Evolutionary conservation across 176 grass and related monocot species (phyloP).

Genomic region (Saccharum officinarum): DNA sequence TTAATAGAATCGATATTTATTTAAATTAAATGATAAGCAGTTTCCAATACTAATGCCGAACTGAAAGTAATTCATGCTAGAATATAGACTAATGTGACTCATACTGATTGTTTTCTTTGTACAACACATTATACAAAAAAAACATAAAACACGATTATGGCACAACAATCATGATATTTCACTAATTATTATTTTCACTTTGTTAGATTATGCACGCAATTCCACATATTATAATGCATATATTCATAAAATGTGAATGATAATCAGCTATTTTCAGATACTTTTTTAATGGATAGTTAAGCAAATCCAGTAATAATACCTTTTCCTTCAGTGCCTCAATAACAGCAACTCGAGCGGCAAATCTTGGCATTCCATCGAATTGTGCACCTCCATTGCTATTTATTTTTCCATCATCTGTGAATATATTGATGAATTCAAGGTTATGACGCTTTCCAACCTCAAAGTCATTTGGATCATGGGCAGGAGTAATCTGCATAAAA

Average conservation of each 20-base stretch:
- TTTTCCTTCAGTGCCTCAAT: conserved; percentile 65
- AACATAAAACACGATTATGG: not conserved
- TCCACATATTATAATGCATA: not conserved
- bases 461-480: conserved; percentile 95
- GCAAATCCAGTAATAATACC: conserved; percentile 41
- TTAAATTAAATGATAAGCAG: not conserved
- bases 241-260: not conserved
- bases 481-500: conserved; percentile 77
- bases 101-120: not conserved
- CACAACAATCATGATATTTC: not conserved
- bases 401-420: conserved; percentile 90
- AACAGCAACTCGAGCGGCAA: conserved; percentile 64
- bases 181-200: not conserved
- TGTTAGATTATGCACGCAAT: not conserved
- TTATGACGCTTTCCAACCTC: conserved; percentile 92
- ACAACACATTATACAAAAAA: not conserved
- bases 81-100: not conserved
- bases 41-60: not conserved
- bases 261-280: not conserved
- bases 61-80: not conserved
- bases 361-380: conserved; percentile 90
- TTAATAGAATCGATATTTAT: not conserved
- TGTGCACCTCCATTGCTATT: conserved; percentile 70
- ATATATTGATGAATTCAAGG: conserved; percentile 85
- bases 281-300: not conserved